Evolutionary conservation across 352 stramenopile genomes (phyloP), one percentile per base, ranked within the genome.

Genomic region (Globisporangium echinulatum): DNA sequence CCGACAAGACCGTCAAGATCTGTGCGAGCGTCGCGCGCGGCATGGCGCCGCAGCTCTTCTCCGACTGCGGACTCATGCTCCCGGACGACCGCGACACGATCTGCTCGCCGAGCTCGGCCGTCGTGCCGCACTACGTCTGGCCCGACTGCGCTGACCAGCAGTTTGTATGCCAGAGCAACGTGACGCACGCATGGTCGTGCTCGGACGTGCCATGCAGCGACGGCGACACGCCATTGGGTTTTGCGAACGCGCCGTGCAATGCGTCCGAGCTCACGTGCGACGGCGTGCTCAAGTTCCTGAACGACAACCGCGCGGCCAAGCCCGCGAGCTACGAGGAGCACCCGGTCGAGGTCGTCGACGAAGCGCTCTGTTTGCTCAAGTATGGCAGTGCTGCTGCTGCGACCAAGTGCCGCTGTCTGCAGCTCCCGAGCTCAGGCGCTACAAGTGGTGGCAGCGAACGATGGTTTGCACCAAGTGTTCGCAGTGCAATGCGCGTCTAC

Each of bases 291-390:
- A 79, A 79, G 72, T 82, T 91, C 58, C 67, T 93, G 15, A 90
- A 93, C 68, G 81, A 93, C 54, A 88, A 90, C 51, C 74, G 79
- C 0, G 79, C 73, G 0, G 83, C 79, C 6, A 92, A 92, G 59
- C 83, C 83, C n/a, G 75, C 77, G 8, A 79, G 85, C 58, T 90
- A 78, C 60, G 77, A 92, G 61, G 60, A 75, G 11, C 84, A 80
- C 49, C 61, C 81, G 7, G 76, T 93, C 47, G 79, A 93, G 61
- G 85, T 93, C 61, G 67, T 93, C 48, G 72, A 90, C 48, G 71
- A 86, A 59, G 46, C 54, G 7, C 61, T 38, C 4, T 91, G 81
- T 49, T 52, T 69, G 37, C 19, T 68, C n/a, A 49, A 73, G 49
- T 61, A 75, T 56, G 62, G 39, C 52, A 69, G 79, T 40, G 11